phyloP scores from a whole-genome alignment of 495 filamentous ascomycete species.

The Cudoniella acicularis region DNA sequence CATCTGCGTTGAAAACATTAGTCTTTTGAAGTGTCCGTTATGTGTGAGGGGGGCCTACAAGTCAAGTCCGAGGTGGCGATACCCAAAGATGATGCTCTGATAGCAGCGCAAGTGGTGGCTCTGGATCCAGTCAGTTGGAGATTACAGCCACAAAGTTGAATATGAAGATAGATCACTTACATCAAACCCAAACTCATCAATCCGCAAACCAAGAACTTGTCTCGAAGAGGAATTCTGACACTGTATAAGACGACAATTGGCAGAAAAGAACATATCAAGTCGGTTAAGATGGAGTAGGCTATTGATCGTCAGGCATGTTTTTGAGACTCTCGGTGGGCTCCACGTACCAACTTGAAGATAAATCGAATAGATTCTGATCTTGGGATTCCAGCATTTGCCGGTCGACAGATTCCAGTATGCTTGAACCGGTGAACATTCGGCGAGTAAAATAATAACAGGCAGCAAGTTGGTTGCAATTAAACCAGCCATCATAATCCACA shows the following conservation, averaged over 20 bases:
- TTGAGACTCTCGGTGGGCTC: neutral
- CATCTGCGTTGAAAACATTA: slow-evolving; percentile 1
- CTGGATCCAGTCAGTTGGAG: neutral
- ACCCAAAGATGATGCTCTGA: slow-evolving; percentile 16
- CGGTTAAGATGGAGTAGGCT: slow-evolving; percentile 30
- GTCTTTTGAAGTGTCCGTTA: too few species aligned
- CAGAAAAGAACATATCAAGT: slow-evolving; percentile 27
- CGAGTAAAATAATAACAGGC: neutral
- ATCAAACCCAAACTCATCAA: slow-evolving; percentile 26
- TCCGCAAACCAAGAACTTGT: slow-evolving; percentile 23
- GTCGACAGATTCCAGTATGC: neutral
- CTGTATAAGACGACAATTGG: slow-evolving; percentile 27
- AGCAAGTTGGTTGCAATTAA: slow-evolving; percentile 22
- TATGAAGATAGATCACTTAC: neutral
- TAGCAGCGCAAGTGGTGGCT: slow-evolving; percentile 18
- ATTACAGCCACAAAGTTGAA: neutral
- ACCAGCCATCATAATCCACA: slow-evolving; percentile 22
- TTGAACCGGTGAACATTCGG: neutral
- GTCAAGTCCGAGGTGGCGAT: slow-evolving; percentile 16
- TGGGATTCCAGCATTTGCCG: slow-evolving; percentile 16
- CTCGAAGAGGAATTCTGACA: slow-evolving; percentile 19
- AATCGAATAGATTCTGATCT: slow-evolving; percentile 27
- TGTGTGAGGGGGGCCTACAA: too few species aligned
- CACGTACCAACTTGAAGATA: slow-evolving; percentile 27
- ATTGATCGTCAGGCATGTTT: neutral